A percentile compares a stretch with the other conserved stretches of the same genome.
phyloP scores from a whole-genome alignment of 345 rosid species.

The Eucalyptus microcorys region DNA sequence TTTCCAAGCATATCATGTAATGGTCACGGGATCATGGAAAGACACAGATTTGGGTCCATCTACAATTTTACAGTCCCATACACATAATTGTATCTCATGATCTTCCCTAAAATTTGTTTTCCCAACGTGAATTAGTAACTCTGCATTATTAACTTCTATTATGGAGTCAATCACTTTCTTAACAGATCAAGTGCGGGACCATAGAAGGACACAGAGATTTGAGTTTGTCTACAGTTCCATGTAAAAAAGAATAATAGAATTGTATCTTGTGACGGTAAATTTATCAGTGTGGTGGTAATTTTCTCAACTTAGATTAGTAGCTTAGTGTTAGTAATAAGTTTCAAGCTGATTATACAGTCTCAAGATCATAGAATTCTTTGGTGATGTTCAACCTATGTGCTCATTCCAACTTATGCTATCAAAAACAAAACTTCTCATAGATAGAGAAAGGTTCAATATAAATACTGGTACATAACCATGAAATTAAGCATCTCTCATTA shows the following conservation, averaged over 20 bases:
- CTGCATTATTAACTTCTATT: not conserved
- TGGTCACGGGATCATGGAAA: not conserved
- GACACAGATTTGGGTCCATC: not conserved
- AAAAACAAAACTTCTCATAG: not conserved
- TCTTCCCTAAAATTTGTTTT: not conserved
- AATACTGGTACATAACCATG: not conserved
- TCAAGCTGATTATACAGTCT: not conserved
- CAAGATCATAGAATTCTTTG: not conserved
- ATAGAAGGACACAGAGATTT: not conserved
- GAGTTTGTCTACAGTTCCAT: not conserved
- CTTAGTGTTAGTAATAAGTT: not conserved
- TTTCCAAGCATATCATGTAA: not conserved
- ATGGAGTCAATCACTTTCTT: not conserved
- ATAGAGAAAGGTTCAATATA: not conserved
- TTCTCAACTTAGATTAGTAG: not conserved
- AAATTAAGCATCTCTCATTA: not conserved
- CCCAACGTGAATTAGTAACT: not conserved
- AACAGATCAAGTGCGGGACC: not conserved
- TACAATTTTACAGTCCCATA: not conserved
- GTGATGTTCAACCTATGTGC: not conserved
- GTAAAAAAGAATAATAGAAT: not conserved
- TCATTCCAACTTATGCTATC: not conserved
- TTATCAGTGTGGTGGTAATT: not conserved
- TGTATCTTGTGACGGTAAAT: not conserved
- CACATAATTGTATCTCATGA: not conserved